Evolutionary conservation across 2,329 filamentous ascomycete genomes (phyloP).

Genomic region (Aspergillus jensenii): DNA sequence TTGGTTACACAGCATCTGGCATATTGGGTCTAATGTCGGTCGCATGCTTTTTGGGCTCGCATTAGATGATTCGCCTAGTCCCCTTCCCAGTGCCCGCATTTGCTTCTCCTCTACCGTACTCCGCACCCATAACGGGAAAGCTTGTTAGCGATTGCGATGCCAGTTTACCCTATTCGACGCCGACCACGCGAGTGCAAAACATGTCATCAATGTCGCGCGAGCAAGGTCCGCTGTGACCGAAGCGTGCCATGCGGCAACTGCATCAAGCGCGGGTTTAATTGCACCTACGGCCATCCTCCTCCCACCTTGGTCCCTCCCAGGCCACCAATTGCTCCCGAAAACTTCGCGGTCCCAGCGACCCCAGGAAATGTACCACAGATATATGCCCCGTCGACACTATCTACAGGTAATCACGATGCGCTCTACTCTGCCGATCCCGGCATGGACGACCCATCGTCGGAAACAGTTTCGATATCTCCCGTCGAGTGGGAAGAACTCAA

Average conservation of each 20-base stretch:
- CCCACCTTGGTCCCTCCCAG: conserved; percentile 22
- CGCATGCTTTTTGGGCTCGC: neutral
- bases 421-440: conserved; percentile 21
- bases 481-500: conserved; percentile 38
- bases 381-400: conserved; percentile 14
- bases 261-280: conserved; percentile 41
- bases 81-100: neutral
- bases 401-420: conserved; percentile 17
- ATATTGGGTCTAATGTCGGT: neutral
- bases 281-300: conserved; percentile 35
- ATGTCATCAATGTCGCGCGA: conserved; percentile 49
- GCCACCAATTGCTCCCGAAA: conserved; percentile 12
- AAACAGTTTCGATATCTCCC: conserved; percentile 32
- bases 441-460: conserved; percentile 22
- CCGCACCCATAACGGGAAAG: neutral
- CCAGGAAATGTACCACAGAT: conserved; percentile 17
- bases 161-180: conserved; percentile 37
- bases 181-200: conserved; percentile 45
- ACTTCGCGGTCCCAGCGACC: conserved; percentile 14
- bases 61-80: neutral
- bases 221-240: conserved; percentile 51
- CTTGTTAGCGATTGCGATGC: conserved; percentile 20
- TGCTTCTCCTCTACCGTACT: neutral
- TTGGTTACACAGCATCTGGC: neutral
- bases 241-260: conserved; percentile 43